Conservation (phyloP, 2,329 filamentous ascomycete species). For the Fusarium mangiferae region DNA sequence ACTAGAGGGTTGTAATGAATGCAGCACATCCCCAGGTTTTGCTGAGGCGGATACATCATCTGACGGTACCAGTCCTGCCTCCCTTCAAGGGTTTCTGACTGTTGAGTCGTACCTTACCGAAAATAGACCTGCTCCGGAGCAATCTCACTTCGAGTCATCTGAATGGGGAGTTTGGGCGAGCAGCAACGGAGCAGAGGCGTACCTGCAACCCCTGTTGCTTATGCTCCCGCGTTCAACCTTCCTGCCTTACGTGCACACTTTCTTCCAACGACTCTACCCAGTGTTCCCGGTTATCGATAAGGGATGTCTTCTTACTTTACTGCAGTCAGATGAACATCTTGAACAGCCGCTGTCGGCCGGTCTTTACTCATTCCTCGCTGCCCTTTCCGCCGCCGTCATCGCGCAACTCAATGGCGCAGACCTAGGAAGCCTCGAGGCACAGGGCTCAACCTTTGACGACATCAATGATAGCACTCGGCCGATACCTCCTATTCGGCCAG, state of each 20-base stretch:
- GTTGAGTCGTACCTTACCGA: background rate
- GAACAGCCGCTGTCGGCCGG: background rate
- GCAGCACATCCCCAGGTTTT: background rate
- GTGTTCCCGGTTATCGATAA: slow-evolving; percentile 33
- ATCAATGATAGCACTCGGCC: background rate
- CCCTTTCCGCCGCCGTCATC: slow-evolving; percentile 32
- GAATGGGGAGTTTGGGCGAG: background rate
- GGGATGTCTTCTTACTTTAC: slow-evolving; percentile 10
- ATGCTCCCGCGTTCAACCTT: background rate
- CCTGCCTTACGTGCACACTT: slow-evolving; percentile 29
- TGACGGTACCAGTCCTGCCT: background rate
- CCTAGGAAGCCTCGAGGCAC: background rate
- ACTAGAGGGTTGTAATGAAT: background rate
- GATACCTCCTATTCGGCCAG: background rate
- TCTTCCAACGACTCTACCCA: slow-evolving; percentile 35
- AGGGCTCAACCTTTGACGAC: background rate
- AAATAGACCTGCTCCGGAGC: background rate
- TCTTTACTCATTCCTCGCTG: slow-evolving; percentile 23
- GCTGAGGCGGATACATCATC: background rate
- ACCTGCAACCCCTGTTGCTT: background rate
- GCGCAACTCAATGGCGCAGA: slow-evolving; percentile 32
- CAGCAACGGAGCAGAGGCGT: background rate
- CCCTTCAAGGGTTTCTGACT: background rate
- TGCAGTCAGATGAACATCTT: background rate
- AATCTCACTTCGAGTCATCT: background rate